Evolutionary conservation across 163 green algal genomes (phyloP), one percentile per base, ranked within the genome.

Genomic region (Scenedesmus sp.): DNA sequence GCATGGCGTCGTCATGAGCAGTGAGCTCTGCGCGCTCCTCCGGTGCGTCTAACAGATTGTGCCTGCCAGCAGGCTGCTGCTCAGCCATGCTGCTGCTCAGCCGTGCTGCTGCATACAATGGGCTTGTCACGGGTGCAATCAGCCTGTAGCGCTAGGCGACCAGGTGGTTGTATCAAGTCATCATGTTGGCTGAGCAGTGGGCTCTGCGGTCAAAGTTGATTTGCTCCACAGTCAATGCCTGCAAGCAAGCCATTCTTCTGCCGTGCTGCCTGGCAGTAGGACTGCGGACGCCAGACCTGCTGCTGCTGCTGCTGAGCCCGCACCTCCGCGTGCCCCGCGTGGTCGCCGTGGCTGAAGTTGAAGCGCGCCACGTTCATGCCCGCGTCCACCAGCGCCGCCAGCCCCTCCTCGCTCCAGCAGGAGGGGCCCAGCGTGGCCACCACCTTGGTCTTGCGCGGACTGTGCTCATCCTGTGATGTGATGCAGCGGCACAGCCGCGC

Each of bases 311-410:
- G 65, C 30, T 22, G 65, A 61, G 1, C 13, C 7, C 35, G 30
- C 33, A 98, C 96, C 79, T 89, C 92, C 83, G 93, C 94, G 94
- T 98, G 97, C 18, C 90, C 94, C 30, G 91, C 93, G 91, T 98
- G 97, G 89, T 97, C 94, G n/a, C 97, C 96, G 76, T 98, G 97
- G 42, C 85, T 99, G 93, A 99, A 99, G 94, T 99, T 99, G 95
- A 99, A 99, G 68, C 98, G 96, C 5, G 98, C 98, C n/a, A 99
- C 97, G 81, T 95, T 98, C 98, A 99, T 99, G 43, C 98, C 98
- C 30, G 96, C 95, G 6, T 94, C 93, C 82, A 99, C 95, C 80
- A 99, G 97, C n/a, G 80, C 80, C 56, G 95, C 96, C 20, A 98
- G 93, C 24, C 92, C 91, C 92, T 99, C 96, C 91, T 98, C 96